phyloP scores from a whole-genome alignment of 306 rosid species.

The Fragaria ananassa region DNA sequence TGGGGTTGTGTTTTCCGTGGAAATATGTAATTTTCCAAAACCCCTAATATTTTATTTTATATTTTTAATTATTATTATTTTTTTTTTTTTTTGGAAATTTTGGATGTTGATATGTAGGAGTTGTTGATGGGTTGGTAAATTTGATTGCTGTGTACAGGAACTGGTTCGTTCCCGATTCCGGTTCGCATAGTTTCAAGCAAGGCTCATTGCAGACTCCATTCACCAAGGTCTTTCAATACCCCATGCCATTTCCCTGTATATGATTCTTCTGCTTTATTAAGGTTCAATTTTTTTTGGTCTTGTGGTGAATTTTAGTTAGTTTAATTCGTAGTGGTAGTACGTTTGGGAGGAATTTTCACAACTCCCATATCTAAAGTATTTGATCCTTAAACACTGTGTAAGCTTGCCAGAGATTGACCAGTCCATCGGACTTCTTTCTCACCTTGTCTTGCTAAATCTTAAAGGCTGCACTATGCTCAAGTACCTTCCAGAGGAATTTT shows the following conservation, averaged over 20 bases:
- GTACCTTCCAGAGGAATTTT: constrained; percentile 24
- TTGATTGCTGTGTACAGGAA: constrained; percentile 14
- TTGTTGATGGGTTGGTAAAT: no score
- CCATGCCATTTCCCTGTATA: neutral
- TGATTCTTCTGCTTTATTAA: neutral
- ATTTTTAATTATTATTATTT: no score
- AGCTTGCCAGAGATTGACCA: constrained; percentile 16
- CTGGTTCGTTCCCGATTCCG: constrained; percentile 31
- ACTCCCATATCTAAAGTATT: constrained; percentile 32
- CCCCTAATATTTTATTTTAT: no score
- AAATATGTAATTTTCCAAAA: constrained; percentile 20
- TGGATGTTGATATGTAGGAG: no score
- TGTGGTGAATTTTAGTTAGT: no score
- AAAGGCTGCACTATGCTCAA: constrained; percentile 22
- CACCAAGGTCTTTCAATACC: constrained; percentile 20
- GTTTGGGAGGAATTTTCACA: constrained; percentile 27
- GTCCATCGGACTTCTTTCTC: constrained; percentile 20
- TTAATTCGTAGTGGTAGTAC: neutral
- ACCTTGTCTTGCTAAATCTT: constrained; percentile 26
- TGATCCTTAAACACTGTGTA: constrained; percentile 27
- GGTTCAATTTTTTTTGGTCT: no score
- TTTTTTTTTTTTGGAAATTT: no score
- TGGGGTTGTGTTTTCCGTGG: constrained; percentile 30
- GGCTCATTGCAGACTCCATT: constrained; percentile 39
- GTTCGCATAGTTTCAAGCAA: constrained; percentile 24